Percentiles rank a stretch among this genome's conserved stretches.
Conservation (phyloP, 768 basidiomycete genomes). For the Sporobolomyces phaffii region DNA sequence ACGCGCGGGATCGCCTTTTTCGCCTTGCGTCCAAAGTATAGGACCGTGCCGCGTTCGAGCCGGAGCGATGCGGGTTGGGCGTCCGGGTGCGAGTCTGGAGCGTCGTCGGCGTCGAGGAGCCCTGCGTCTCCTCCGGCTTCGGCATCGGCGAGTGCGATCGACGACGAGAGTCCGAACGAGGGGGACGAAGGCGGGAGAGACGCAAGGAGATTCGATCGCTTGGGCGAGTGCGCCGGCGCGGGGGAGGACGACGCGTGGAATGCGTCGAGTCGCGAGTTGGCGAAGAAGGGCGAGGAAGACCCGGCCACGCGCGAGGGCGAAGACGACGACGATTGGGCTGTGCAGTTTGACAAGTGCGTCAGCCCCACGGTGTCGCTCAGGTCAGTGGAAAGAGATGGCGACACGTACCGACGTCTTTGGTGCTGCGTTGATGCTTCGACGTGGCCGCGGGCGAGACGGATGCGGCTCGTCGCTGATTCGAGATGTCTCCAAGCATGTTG, state of each 20-base stretch:
- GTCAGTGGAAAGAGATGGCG: too few relatives aligned
- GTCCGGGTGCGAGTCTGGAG: background rate
- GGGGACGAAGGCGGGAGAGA: constrained; percentile 28
- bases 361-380: too few relatives aligned
- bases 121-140: too few relatives aligned
- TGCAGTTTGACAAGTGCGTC: too few relatives aligned
- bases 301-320: background rate
- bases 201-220: background rate
- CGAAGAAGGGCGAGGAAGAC: constrained; percentile 23
- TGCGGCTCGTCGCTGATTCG: constrained; percentile 6
- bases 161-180: constrained; percentile 2
- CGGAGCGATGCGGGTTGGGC: background rate
- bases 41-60: constrained; percentile 18
- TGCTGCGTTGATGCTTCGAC: too few relatives aligned
- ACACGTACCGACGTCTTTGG: too few relatives aligned
- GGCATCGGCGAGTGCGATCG: background rate
- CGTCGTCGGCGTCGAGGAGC: background rate
- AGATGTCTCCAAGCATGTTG: constrained; percentile 4
- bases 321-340: constrained; percentile 12
- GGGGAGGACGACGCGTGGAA: constrained; percentile 22
- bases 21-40: constrained; percentile 38
- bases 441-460: too few relatives aligned
- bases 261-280: constrained; percentile 13
- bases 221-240: background rate
- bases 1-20: constrained; percentile 20